These are phyloP conservation scores for Vitis rupestris DNA, from an alignment of 164 flowering plant genomes.

Conservation along the genomic window DNA sequence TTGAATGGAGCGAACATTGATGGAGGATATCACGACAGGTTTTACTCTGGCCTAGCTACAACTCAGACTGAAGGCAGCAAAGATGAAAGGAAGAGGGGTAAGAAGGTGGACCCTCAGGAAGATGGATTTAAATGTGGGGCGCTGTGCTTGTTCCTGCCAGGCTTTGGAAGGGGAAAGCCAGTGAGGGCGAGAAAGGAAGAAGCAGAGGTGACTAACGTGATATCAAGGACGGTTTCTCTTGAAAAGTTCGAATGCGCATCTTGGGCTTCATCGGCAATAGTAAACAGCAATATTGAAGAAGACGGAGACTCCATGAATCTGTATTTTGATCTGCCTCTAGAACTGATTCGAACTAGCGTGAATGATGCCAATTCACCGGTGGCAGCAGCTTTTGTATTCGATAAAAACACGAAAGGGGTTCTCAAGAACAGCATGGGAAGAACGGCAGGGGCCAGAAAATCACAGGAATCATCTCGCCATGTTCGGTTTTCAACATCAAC, in stretches of 20 bases:
- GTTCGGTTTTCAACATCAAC: slow-evolving; percentile 62
- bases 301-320: slow-evolving; percentile 19
- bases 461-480: slow-evolving; percentile 48
- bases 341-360: slow-evolving; percentile 37
- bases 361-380: slow-evolving; percentile 53
- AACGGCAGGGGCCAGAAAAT: slow-evolving; percentile 17
- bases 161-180: slow-evolving; percentile 53
- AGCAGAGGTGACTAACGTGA: slow-evolving; percentile 10
- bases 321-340: slow-evolving; percentile 60
- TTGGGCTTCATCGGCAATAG: slow-evolving; percentile 50
- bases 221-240: slow-evolving; percentile 54
- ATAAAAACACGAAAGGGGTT: slow-evolving; percentile 44
- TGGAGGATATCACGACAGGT: not conserved
- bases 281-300: slow-evolving; percentile 17
- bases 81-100: not conserved
- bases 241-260: slow-evolving; percentile 79
- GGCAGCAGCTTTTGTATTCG: slow-evolving; percentile 52
- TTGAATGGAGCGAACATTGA: slow-evolving; percentile 3
- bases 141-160: slow-evolving; percentile 59
- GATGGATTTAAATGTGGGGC: slow-evolving; percentile 58
- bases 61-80: slow-evolving; percentile 3
- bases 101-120: slow-evolving; percentile 5
- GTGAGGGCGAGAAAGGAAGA: slow-evolving; percentile 35
- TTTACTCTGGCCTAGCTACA: slow-evolving; percentile 1
- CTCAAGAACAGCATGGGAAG: slow-evolving; percentile 35